A percentile compares a stretch with the other conserved stretches of the same genome.
Evolutionary conservation across 805 yeast species (phyloP).

Genomic region (Ogataea trehaloabstinens): DNA sequence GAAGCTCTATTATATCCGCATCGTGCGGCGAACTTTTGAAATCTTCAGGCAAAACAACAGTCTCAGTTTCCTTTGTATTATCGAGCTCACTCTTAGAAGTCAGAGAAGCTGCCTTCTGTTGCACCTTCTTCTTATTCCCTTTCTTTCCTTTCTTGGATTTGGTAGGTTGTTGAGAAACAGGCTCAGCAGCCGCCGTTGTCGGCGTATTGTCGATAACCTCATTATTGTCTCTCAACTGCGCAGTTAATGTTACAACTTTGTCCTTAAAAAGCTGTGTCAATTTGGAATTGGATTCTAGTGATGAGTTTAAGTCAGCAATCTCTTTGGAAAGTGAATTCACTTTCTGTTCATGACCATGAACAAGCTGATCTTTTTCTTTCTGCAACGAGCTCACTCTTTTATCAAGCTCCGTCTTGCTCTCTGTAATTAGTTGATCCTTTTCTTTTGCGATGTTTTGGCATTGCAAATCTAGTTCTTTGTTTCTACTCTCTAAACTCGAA

Average conservation of each 20-base stretch:
- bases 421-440: conserved; percentile 2
- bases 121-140: conserved; percentile 19
- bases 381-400: not conserved
- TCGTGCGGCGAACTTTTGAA: conserved; percentile 7
- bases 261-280: conserved; percentile 25
- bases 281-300: conserved; percentile 23
- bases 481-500: not conserved
- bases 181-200: not conserved
- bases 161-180: conserved; percentile 3
- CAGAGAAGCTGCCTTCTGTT: conserved; percentile 13
- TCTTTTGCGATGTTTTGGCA: conserved; percentile 6
- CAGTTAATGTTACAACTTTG: conserved; percentile 21
- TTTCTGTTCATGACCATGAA: not conserved
- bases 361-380: conserved; percentile 3
- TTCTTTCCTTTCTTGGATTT: conserved; percentile 8
- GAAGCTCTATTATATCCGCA: conserved; percentile 23
- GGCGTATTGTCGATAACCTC: conserved; percentile 1
- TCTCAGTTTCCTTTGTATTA: conserved; percentile 20
- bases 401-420: conserved; percentile 1
- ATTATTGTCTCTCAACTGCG: conserved; percentile 15
- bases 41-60: conserved; percentile 7
- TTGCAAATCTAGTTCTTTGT: conserved; percentile 1
- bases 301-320: conserved; percentile 17
- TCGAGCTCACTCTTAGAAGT: conserved; percentile 10
- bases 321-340: not conserved